Conservation (phyloP, 345 rosid genomes). For the Brassica juncea region DNA sequence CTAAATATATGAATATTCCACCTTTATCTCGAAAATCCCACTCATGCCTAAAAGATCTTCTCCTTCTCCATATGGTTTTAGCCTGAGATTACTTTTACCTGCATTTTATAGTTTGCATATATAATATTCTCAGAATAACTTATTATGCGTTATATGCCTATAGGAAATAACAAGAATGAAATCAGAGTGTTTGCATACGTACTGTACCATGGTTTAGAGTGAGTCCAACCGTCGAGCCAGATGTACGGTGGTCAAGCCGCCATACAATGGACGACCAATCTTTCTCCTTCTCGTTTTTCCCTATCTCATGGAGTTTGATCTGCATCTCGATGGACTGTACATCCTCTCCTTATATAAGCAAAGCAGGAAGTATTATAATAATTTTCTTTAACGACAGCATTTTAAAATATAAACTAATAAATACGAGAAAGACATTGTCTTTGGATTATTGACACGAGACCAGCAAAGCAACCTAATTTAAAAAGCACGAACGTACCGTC, state of each 20-base stretch:
- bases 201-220: slow-evolving; percentile 18
- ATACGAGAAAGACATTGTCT: slow-evolving; percentile 3
- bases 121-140: not conserved
- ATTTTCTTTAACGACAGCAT: not conserved
- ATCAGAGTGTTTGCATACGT: not conserved
- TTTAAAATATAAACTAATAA: not conserved
- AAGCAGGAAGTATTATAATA: not conserved
- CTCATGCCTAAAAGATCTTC: slow-evolving; percentile 18
- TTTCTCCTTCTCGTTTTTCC: not conserved
- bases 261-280: not conserved
- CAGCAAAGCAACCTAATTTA: slow-evolving; percentile 28
- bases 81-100: slow-evolving; percentile 8
- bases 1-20: not conserved
- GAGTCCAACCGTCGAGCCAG: not conserved
- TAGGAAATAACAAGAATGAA: not conserved
- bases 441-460: not conserved
- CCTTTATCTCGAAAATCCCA: slow-evolving; percentile 16
- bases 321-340: not conserved
- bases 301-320: not conserved
- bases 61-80: slow-evolving; percentile 15
- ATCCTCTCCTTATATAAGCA: slow-evolving; percentile 17
- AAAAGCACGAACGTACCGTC: slow-evolving; percentile 17
- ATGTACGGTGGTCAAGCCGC: not conserved
- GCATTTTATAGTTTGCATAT: not conserved
- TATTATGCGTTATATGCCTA: not conserved